Evolutionary conservation across 2,329 filamentous ascomycete species (phyloP).

Genomic region (Aspergillus aculeatus): DNA sequence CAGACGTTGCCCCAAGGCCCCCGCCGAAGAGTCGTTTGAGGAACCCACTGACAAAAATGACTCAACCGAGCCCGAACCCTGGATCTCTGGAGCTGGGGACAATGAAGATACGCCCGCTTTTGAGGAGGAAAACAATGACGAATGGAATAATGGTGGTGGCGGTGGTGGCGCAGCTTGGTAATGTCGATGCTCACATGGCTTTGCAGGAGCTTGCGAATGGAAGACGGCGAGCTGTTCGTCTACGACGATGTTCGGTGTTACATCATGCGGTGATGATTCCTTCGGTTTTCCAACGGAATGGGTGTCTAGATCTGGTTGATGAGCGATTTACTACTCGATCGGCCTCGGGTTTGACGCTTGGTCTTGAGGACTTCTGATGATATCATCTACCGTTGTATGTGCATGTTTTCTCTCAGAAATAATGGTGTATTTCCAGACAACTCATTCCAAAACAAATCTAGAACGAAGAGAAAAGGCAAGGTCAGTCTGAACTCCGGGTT

Average conservation of each 20-base stretch:
- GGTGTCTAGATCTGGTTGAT: not conserved
- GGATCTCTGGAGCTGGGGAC: not conserved
- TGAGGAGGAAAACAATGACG: not conserved
- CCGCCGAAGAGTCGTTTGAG: slow-evolving; percentile 12
- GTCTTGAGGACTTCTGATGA: not conserved
- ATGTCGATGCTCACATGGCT: not conserved
- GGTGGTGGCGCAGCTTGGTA: not conserved
- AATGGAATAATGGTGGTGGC: not conserved
- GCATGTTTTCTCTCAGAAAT: not conserved
- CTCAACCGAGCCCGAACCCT: not conserved
- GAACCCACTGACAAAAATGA: slow-evolving; percentile 2
- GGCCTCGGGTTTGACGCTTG: not conserved
- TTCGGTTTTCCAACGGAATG: not conserved
- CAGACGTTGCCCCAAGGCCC: slow-evolving; percentile 37
- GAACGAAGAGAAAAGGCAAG: not conserved
- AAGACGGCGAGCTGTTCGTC: not conserved
- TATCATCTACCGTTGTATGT: not conserved
- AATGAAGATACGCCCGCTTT: not conserved
- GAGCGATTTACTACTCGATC: not conserved
- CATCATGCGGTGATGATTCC: not conserved
- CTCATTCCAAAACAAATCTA: not conserved
- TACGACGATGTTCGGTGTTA: slow-evolving; percentile 9
- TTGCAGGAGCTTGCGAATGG: not conserved
- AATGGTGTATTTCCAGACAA: no score
- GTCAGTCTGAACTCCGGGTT: not conserved